Base-by-base conservation (phyloP, 805 yeast genomes). In the Myxozyma udenii region DNA sequence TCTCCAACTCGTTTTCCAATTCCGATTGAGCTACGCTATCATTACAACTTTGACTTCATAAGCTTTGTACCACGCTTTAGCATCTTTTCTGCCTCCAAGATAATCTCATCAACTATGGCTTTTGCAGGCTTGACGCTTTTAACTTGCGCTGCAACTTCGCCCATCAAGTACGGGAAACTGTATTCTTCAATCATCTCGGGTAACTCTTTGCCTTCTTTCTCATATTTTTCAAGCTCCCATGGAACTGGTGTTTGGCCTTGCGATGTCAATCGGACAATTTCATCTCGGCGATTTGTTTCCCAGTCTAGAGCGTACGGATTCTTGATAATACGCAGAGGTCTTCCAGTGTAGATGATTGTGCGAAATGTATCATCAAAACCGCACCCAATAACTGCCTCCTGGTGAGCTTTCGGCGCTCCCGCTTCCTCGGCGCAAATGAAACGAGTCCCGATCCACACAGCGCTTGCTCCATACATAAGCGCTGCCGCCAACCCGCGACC, bases 371-470 rank as follows among this genome's bases (percentile, higher is more conserved):
- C 65, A 40, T 62, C 56, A 41, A 42, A 62, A 4, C 36, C 32
- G 16, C 62, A 57, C n/a, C 40, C 22, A 9, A 61, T 30, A 4
- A 62, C 62, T 18, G 52, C 53, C 19, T 62, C 51, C 40, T 61
- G 62, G 41, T 62, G 65, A 24, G 37, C 57, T 28, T 43, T 46
- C 2, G 64, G 50, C n/a, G 65, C 61, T 12, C 65, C 65, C n/a
- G 64, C 60, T 33, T 62, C 65, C 24, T 44, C 48, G n/a, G 64
- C 54, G 46, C 59, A 55, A n/a, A 62, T 54, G 32, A 62, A 62
- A 3, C 65, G 50, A 12, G 65, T 62, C n/a, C 65, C 65, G 26
- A 62, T 58, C 65, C 65, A 62, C 14, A 62, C 63, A 3, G 64
- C 65, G 7, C 50, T 36, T 3, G 65, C 65, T 4, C 65, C 53